phyloP scores from a whole-genome alignment of 140 eudicot genomes.

The Flaveria floridana region DNA sequence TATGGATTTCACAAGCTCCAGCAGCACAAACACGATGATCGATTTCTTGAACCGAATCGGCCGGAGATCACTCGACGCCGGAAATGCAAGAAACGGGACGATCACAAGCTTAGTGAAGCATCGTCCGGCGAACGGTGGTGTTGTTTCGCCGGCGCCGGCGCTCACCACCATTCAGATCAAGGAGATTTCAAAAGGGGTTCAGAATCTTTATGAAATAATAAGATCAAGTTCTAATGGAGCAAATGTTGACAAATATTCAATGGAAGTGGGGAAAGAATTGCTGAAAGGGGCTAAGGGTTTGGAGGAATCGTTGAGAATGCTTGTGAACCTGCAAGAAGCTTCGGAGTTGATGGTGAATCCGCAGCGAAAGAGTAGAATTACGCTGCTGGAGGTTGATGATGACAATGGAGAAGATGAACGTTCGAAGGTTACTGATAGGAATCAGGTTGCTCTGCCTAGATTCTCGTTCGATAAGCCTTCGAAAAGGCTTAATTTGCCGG shows the following conservation, averaged over 20 bases:
- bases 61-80: constrained; percentile 45
- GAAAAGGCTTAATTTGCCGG: constrained; percentile 33
- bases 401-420: constrained; percentile 42
- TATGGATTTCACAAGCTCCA: constrained; percentile 38
- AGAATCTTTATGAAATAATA: constrained; percentile 65
- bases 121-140: constrained; percentile 30
- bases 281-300: constrained; percentile 81
- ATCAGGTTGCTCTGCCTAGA: constrained; percentile 61
- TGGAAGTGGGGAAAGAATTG: constrained; percentile 71
- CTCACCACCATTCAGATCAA: constrained; percentile 56
- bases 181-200: constrained; percentile 83
- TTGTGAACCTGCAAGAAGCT: constrained; percentile 78
- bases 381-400: constrained; percentile 58
- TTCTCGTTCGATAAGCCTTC: constrained; percentile 75
- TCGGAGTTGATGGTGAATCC: constrained; percentile 48
- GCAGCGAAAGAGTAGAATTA: constrained; percentile 55
- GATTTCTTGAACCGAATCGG: constrained; percentile 63
- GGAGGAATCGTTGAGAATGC: constrained; percentile 82
- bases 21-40: constrained; percentile 46
- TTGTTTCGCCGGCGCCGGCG: constrained; percentile 21
- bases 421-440: constrained; percentile 31
- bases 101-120: constrained; percentile 29
- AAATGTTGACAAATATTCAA: constrained; percentile 48
- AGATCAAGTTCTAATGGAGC: constrained; percentile 54
- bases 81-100: constrained; percentile 23